Percentiles rank a stretch among this genome's conserved stretches.
Conservation (phyloP, 192 early-diverging fungal genomes). For the Gamsiella multidivaricata region DNA sequence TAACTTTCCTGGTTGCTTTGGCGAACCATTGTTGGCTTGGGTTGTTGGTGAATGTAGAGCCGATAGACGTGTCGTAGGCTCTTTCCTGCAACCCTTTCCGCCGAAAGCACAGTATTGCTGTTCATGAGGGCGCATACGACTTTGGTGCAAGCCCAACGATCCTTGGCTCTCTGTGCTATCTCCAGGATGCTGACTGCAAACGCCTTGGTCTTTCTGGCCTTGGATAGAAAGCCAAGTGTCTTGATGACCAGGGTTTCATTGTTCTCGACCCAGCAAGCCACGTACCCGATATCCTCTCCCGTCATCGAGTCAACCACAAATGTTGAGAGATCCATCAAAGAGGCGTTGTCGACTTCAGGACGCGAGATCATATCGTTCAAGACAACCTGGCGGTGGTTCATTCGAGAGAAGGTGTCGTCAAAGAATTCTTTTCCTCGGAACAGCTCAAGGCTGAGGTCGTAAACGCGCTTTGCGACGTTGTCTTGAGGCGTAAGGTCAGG, state of each 20-base stretch:
- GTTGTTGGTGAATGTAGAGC: constrained; percentile 28
- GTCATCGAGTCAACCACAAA: constrained; percentile 19
- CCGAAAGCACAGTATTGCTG: constrained; percentile 4
- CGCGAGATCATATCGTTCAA: constrained; percentile 48
- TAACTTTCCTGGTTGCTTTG: not conserved
- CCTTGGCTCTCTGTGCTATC: constrained; percentile 20
- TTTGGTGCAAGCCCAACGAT: constrained; percentile 29
- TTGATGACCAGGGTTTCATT: constrained; percentile 31
- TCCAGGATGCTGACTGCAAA: constrained; percentile 25
- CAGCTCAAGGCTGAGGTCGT: constrained; percentile 28
- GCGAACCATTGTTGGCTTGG: not conserved
- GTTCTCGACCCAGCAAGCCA: constrained; percentile 40
- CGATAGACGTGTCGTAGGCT: constrained; percentile 36
- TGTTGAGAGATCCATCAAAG: constrained; percentile 34
- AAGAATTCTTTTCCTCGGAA: constrained; percentile 49
- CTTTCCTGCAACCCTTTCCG: constrained; percentile 13
- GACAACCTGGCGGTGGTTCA: constrained; percentile 34
- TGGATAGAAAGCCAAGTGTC: constrained; percentile 23
- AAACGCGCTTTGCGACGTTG: constrained; percentile 33
- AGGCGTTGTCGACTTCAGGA: constrained; percentile 35
- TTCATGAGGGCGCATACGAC: constrained; percentile 39
- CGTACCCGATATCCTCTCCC: constrained; percentile 36
- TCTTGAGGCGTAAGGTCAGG: constrained; percentile 28
- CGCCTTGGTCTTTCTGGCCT: constrained; percentile 21
- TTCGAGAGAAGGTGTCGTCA: constrained; percentile 21